Base-by-base conservation (phyloP, 179 eudicot species). In the Vitellaria paradoxa region DNA sequence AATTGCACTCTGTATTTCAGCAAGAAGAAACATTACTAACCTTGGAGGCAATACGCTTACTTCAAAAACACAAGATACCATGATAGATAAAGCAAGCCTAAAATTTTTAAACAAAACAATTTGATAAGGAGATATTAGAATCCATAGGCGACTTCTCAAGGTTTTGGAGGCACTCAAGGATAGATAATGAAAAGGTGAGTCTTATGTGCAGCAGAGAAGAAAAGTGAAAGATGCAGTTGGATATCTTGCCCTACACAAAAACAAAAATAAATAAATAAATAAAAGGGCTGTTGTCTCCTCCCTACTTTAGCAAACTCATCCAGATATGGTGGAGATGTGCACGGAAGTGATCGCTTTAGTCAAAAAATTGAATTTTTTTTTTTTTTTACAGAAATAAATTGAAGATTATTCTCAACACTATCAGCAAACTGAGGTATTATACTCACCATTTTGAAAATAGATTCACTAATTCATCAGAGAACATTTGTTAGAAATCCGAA, bases 1-100 rank as follows among this genome's bases (percentile, higher is more conserved):
- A 0, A 77, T 65, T 70, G 85, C 85, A 66, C 56, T 76, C 93
- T 91, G 88, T 57, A 67, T 62, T 62, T 46, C 47, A 74, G 71
- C 65, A 73, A 49, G 60, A 61, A 24, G 30, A 18, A 55, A 45
- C 65, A 55, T n/a, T 56, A 14, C 13, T 20, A 40, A n/a, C 56
- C 3, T 5, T 20, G 45, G 21, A 8, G 52, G 18, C 10, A 0
- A 53, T 10, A 71, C 11, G 7, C 50, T 37, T 42, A 2, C 15
- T 5, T 8, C 7, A 26, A 40, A 30, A 59, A 8, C 49, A 73
- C 15, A 24, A 72, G 59, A 70, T 70, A 70, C 7, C 40, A 70
- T 52, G 60, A 53, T 52, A 70, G 30, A 12, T 13, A 11, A 24
- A 24, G 61, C 26, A 52, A 13, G 21, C 9, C 14, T n/a, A 21